Base-by-base conservation (phyloP, 768 basidiomycete species). In the Krasilnikovozyma curviuscula region DNA sequence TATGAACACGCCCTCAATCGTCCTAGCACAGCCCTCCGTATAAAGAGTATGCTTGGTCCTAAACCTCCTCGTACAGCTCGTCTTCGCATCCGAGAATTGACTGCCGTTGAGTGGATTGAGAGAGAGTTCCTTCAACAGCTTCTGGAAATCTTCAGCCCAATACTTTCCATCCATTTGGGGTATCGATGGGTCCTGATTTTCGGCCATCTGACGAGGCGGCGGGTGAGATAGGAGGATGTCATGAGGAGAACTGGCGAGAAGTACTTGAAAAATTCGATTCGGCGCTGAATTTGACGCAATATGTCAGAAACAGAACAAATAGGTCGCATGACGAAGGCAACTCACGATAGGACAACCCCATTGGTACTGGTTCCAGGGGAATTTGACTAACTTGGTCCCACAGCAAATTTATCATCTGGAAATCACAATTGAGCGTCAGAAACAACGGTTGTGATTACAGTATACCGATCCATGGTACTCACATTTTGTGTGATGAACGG, bases 141-240 rank as follows among this genome's bases (percentile, higher is more conserved):
- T 55, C 12, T 52, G 40, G 39, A 59, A 64, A 18, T 65, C 64
- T 21, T 59, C 57, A 2, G 62, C 59, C 48, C 56, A 52, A 52
- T 65, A 65, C 18, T 49, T 37, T 6, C 64, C 64, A 50, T 65
- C 64, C 35, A 50, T 43, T 18, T 40, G 46, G 33, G 35, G 33
- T 18, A 31, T 46, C 46, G 47, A 33, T 18, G 35, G 40, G 39
- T 54, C 46, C 8, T 23, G 25, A n/a, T n/a, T n/a, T 9, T 38
- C 23, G 13, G 24, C 32, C 7, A 18, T 24, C 33, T 46, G 44
- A 34, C 63, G 50, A 1, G 63, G 54, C 4, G 79, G 77, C 3
- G 83, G 83, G 81, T 83, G 85, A 51, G 74, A 79, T 56, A 83
- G 63, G 44, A 81, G 68, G 29, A 80, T 66, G 13, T 69, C 66